These are phyloP conservation scores for Clausena lansium DNA, from an alignment of 345 rosid species.

Conservation along the genomic window DNA sequence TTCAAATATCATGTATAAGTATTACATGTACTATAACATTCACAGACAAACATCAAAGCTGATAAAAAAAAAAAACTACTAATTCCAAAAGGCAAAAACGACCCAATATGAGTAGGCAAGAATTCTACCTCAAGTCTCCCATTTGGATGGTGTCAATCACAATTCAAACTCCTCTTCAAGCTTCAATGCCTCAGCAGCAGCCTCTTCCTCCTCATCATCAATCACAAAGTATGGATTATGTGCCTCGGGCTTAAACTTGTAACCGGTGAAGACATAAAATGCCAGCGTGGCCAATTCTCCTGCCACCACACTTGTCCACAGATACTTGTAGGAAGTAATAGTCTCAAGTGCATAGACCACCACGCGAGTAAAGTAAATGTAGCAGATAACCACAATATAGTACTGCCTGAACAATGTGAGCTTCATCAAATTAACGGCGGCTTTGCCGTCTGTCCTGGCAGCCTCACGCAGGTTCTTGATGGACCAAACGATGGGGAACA, in stretches of 20 bases:
- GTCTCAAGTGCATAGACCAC: slow-evolving; percentile 88
- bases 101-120: slow-evolving; percentile 2
- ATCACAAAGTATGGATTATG: slow-evolving; percentile 92
- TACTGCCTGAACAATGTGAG: slow-evolving; percentile 91
- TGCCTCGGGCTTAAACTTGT: slow-evolving; percentile 84
- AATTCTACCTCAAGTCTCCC: slow-evolving; percentile 11
- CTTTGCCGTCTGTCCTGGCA: slow-evolving; percentile 89
- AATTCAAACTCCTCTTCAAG: slow-evolving; percentile 97
- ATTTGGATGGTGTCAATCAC: slow-evolving; percentile 31
- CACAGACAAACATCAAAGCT: slow-evolving; percentile 11
- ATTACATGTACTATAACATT: slow-evolving; percentile 33
- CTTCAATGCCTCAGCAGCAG: slow-evolving; percentile 91
- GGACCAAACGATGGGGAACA: slow-evolving; percentile 97
- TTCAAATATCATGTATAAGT: slow-evolving; percentile 14
- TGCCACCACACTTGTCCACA: slow-evolving; percentile 90
- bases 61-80: slow-evolving; percentile 11
- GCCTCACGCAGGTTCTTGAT: slow-evolving; percentile 95
- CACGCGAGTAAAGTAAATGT: slow-evolving; percentile 90
- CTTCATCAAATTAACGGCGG: slow-evolving; percentile 91
- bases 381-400: slow-evolving; percentile 92
- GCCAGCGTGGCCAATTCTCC: slow-evolving; percentile 86
- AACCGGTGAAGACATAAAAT: slow-evolving; percentile 87
- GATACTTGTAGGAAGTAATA: slow-evolving; percentile 81
- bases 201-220: slow-evolving; percentile 98
- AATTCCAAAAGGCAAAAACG: not conserved